Base-by-base conservation (phyloP, 148 eudicot species). In the Fallopia convolvulus region DNA sequence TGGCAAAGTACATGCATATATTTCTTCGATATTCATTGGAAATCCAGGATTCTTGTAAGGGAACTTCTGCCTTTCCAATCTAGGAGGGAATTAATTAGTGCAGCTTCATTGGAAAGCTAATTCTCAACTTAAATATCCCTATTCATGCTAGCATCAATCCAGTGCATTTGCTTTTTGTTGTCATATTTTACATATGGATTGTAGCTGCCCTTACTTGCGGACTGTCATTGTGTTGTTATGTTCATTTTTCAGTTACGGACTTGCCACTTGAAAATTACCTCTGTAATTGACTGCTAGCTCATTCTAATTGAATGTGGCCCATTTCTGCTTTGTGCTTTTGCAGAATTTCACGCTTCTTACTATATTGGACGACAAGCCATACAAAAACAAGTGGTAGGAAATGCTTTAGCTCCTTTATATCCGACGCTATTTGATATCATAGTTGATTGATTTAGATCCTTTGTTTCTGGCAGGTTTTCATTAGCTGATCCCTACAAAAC, bases 381-480 rank as follows among this genome's bases (percentile, higher is more conserved):
- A 21, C 78, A n/a, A 61, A 61, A 58, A 18, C 50, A 60, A 76
- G 50, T 44, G 78, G 78, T 76, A 61, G 18, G 78, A 53, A 8
- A 52, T 6, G 0, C 47, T 17, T 52, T 17, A 32, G n/a, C 70
- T 63, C 70, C 70, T 32, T 30, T 14, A 32, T 63, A 63, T 63
- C 12, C 21, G 70, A 11, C 12, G 5, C 7, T 63, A 32, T 30
- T 15, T 14, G 56, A 14, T 17, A 17, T 53, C 20, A 46, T 18
- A 17, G 23, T 23, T 75, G 42, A 52, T 23, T 75, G 42, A 52
- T 20, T 26, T 52, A 36, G 42, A 36, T 52, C 23, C 40, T 63
- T 14, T 30, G 32, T 52, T 75, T 20, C 48, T 80, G 39, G 74
- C 63, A 83, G 85, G 85, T 32, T 77, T 77, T 40, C 65, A 44